Evolutionary conservation across 805 yeast species (phyloP).

Genomic region (Ogataea wickerhamii): DNA sequence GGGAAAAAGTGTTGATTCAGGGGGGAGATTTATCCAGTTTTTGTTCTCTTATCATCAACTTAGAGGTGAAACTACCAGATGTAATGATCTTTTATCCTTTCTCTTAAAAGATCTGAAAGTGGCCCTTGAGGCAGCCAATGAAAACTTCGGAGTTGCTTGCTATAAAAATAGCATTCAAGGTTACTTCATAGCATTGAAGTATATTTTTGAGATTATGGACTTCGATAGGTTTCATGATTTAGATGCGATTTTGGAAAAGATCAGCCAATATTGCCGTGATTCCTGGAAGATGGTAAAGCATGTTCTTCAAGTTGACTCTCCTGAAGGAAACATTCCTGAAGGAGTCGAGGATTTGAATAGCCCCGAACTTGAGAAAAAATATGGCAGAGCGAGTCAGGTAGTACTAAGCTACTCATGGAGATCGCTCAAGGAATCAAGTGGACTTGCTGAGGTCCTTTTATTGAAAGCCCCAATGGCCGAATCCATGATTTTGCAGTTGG

Average conservation of each 20-base stretch:
- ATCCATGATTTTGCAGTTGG: constrained; percentile 34
- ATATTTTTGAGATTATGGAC: constrained; percentile 29
- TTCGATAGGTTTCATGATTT: constrained; percentile 7
- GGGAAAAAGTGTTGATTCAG: constrained; percentile 74
- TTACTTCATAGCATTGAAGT: constrained; percentile 53
- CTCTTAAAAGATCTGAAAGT: constrained; percentile 35
- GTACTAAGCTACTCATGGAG: constrained; percentile 76
- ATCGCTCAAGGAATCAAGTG: constrained; percentile 71
- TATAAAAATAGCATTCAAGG: constrained; percentile 62
- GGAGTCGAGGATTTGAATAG: constrained; percentile 37
- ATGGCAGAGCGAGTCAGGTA: constrained; percentile 40
- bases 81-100: constrained; percentile 27
- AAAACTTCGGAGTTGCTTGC: constrained; percentile 41
- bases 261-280: constrained; percentile 10
- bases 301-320: constrained; percentile 63
- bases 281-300: constrained; percentile 46
- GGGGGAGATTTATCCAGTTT: constrained; percentile 63
- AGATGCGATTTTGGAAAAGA: constrained; percentile 4
- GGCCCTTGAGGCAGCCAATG: constrained; percentile 33
- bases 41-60: constrained; percentile 36
- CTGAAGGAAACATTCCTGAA: constrained; percentile 60
- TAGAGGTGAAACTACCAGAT: constrained; percentile 14
- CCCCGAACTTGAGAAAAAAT: constrained; percentile 30
- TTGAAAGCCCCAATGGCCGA: constrained; percentile 30
- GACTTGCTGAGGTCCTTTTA: constrained; percentile 47